These are phyloP conservation scores for Xerocomellus dryophilus DNA, from an alignment of 768 basidiomycete species.

Conservation along the genomic window DNA sequence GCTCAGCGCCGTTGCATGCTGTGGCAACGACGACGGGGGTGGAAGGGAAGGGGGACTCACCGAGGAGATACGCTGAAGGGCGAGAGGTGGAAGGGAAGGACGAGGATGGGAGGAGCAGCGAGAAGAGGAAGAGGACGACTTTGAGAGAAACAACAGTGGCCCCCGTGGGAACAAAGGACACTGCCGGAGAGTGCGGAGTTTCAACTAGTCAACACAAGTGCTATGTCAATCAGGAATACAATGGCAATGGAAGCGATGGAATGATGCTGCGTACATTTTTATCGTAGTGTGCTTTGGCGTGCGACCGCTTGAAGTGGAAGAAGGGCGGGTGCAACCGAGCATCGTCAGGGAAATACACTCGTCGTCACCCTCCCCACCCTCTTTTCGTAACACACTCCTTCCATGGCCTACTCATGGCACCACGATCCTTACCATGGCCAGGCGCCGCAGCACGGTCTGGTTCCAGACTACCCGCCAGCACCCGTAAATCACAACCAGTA, in stretches of 20 bases:
- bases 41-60: constrained; percentile 22
- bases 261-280: too few relatives aligned
- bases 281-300: neutral
- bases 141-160: constrained; percentile 43
- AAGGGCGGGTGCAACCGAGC: neutral
- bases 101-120: constrained; percentile 28
- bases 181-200: constrained; percentile 43
- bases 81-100: constrained; percentile 21
- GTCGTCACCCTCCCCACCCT: neutral
- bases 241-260: neutral
- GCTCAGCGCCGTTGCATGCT: constrained; percentile 11
- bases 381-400: neutral
- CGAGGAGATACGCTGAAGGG: constrained; percentile 8
- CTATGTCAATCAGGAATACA: neutral
- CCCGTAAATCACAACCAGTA: constrained; percentile 38
- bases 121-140: constrained; percentile 28
- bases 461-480: constrained; percentile 37
- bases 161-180: constrained; percentile 37
- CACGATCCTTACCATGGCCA: constrained; percentile 48
- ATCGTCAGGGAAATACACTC: constrained; percentile 10
- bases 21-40: constrained; percentile 6
- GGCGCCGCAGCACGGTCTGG: constrained; percentile 30
- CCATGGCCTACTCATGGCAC: constrained; percentile 55
- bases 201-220: constrained; percentile 24
- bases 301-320: neutral